A percentile compares a stretch with the other conserved stretches of the same genome.
These are phyloP conservation scores for Tuber aestivum DNA, from an alignment of 495 filamentous ascomycete genomes.

Conservation along the genomic window DNA sequence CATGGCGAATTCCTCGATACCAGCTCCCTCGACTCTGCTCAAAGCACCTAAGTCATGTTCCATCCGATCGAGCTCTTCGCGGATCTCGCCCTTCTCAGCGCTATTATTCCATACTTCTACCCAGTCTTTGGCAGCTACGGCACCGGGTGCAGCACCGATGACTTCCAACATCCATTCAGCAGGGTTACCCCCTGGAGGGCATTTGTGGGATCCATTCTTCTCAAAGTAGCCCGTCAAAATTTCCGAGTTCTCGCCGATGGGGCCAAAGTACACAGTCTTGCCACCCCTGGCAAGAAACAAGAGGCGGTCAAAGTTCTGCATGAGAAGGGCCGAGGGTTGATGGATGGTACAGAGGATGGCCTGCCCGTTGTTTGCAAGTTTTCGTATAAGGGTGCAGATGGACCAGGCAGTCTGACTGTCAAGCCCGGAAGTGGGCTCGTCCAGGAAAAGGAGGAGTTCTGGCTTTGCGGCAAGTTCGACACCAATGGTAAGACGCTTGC, in stretches of 20 bases:
- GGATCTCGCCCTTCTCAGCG: constrained; percentile 61
- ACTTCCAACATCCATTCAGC: constrained; percentile 97
- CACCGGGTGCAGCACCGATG: constrained; percentile 85
- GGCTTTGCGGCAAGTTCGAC: constrained; percentile 90
- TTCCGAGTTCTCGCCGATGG: constrained; percentile 73
- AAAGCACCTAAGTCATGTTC: constrained; percentile 55
- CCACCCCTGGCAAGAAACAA: constrained; percentile 78
- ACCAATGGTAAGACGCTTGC: constrained; percentile 83
- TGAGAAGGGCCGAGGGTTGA: constrained; percentile 75
- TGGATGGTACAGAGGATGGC: constrained; percentile 91
- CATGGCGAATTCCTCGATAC: constrained; percentile 51
- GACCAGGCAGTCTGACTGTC: constrained; percentile 85
- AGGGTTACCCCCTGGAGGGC: constrained; percentile 67
- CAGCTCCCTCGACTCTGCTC: constrained; percentile 37
- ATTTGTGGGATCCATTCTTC: constrained; percentile 65
- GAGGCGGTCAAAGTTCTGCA: constrained; percentile 84
- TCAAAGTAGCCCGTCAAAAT: constrained; percentile 75
- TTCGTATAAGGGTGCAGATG: constrained; percentile 70
- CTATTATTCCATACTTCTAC: constrained; percentile 70
- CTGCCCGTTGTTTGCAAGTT: constrained; percentile 75
- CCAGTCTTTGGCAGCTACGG: constrained; percentile 71
- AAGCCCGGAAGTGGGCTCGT: constrained; percentile 80
- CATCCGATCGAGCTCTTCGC: constrained; percentile 63
- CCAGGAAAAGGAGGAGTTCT: constrained; percentile 80
- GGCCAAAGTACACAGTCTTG: constrained; percentile 82